Evolutionary conservation across 805 yeast species (phyloP), one percentile per base, ranked within the genome.

Genomic region (Kregervanrija delftensis): DNA sequence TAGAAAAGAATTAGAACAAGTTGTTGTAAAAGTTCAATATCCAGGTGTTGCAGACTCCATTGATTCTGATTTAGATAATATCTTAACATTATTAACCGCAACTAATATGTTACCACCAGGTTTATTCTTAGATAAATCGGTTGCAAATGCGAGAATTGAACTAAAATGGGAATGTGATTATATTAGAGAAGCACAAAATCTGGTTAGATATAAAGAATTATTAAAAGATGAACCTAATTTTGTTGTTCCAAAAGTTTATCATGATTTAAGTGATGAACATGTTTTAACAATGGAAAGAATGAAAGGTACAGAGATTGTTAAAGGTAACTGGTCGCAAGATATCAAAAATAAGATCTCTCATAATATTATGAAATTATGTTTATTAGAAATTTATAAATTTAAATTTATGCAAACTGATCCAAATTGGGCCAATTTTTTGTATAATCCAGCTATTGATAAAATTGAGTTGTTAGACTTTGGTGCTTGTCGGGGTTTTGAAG

Each of bases 331-430:
- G 77, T 71, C 71, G 46, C 96, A 89, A 66, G 79, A 77, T 8
- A 78, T 83, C 8, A 79, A 76, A 49, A 71, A 93, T 64, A 85
- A 85, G 79, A 82, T 93, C 42, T 95, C 96, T 13, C 77, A 86
- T 3, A 76, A 83, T 52, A 81, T 93, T 42, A 85, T 93, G 96
- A 76, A 87, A 51, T 71, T 93, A 36, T 89, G 96, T 58, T 68
- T 93, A 40, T 71, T 76, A 53, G 99, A 93, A 65, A 86, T 93
- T 61, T 86, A 89, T 11, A 69, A 77, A 54, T 90, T 84, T 68
- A 77, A 76, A 57, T 91, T 83, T 67, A 93, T 93, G 99, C 99
- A 93, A 67, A 91, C 98, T 1, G 99, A 93, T 67, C 99, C 99
- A 42, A 93, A 93, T 64, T 93, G 99, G 99, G 97, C 99, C 38